These are phyloP conservation scores for Trypanosoma platydactyli DNA, from an alignment of 208 protist species.

Conservation along the genomic window DNA sequence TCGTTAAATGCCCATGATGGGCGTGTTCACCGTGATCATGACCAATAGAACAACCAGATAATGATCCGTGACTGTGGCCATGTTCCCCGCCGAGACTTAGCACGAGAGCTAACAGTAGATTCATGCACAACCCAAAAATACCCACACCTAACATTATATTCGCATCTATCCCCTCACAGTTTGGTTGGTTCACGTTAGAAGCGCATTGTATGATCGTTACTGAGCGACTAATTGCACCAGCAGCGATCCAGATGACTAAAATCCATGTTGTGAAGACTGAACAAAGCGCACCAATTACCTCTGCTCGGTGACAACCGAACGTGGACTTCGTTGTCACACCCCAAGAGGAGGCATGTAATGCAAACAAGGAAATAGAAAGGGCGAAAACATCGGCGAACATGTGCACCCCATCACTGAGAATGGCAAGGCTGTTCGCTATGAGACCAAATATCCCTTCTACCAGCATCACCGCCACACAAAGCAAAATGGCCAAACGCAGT, in stretches of 20 bases:
- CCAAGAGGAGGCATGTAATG: constrained; percentile 30
- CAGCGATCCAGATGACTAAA: constrained; percentile 33
- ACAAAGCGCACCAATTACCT: constrained; percentile 49
- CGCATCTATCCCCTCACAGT: constrained; percentile 19
- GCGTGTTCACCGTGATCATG: constrained; percentile 9
- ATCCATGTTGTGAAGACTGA: constrained; percentile 54
- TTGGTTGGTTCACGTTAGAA: background rate
- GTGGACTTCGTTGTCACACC: constrained; percentile 20
- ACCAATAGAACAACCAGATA: background rate
- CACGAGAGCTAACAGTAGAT: constrained; percentile 37
- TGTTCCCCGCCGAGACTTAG: constrained; percentile 35
- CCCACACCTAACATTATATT: constrained; percentile 42
- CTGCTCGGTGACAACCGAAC: constrained; percentile 48
- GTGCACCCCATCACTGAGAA: constrained; percentile 57
- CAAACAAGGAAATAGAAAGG: constrained; percentile 40
- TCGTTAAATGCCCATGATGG: background rate
- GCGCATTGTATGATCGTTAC: constrained; percentile 22
- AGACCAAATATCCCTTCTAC: constrained; percentile 47
- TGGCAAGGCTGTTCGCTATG: constrained; percentile 41
- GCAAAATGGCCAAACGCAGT: constrained; percentile 5
- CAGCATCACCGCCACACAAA: constrained; percentile 44
- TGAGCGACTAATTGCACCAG: constrained; percentile 31
- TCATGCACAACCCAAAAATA: constrained; percentile 41
- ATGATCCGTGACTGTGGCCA: constrained; percentile 30
- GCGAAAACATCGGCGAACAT: constrained; percentile 51